Evolutionary conservation across 2,329 filamentous ascomycete species (phyloP).

Genomic region (Pseudogymnoascus destructans): DNA sequence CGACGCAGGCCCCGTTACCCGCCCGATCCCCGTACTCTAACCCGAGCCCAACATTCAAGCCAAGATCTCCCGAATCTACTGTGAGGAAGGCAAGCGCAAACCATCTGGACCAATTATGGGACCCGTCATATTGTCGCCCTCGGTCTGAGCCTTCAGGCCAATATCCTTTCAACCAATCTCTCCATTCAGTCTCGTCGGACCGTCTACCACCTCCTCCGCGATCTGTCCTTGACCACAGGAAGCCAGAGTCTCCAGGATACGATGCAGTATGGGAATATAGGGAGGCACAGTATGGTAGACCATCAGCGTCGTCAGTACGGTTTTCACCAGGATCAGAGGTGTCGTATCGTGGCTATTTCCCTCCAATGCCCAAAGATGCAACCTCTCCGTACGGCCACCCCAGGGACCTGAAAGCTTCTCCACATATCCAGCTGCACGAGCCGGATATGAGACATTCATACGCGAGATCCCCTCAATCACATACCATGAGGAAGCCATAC

Average conservation of each 20-base stretch:
- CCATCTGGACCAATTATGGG: conserved; percentile 19
- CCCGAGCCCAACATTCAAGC: conserved; percentile 22
- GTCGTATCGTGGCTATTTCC: conserved; percentile 18
- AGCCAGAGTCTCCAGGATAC: conserved; percentile 23
- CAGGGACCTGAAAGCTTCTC: conserved; percentile 11
- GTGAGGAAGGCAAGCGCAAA: conserved; percentile 19
- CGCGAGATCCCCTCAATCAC: conserved; percentile 17
- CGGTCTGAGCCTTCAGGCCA: conserved; percentile 14
- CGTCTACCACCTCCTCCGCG: conserved; percentile 19
- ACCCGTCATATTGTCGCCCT: conserved; percentile 20
- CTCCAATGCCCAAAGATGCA: conserved; percentile 18
- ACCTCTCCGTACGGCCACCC: conserved; percentile 21
- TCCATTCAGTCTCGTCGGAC: conserved; percentile 12
- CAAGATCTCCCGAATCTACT: conserved; percentile 20
- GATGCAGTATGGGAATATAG: conserved; percentile 16
- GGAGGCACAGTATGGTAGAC: conserved; percentile 15
- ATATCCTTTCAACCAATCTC: conserved; percentile 10
- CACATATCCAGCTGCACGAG: conserved; percentile 17
- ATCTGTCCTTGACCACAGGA: conserved; percentile 11
- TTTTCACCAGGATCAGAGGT: conserved; percentile 23
- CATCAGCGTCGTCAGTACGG: conserved; percentile 15
- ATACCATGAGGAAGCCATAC: not conserved
- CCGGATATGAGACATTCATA: conserved; percentile 18
- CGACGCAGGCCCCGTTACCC: conserved; percentile 13
- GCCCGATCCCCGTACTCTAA: conserved; percentile 24